Evolutionary conservation across 1,284 basidiomycete genomes (phyloP).

Genomic region (Trametes versicolor): DNA sequence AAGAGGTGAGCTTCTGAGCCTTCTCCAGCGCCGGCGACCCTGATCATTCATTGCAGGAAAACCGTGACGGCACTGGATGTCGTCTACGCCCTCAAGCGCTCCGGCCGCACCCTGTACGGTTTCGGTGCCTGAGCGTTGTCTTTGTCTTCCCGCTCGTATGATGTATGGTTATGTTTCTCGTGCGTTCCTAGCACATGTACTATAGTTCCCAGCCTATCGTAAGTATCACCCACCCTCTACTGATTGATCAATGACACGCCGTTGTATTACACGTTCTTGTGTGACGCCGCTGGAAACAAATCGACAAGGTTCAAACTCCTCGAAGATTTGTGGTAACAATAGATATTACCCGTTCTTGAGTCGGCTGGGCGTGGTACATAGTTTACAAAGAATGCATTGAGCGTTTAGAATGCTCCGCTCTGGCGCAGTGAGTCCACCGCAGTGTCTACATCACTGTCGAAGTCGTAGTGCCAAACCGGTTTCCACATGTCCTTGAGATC

Average conservation of each 20-base stretch:
- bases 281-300: background rate
- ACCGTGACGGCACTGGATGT: slow-evolving; percentile 86
- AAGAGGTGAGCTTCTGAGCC: slow-evolving; percentile 59
- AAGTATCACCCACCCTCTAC: slow-evolving; percentile 13
- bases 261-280: slow-evolving; percentile 5
- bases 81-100: slow-evolving; percentile 86
- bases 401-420: background rate
- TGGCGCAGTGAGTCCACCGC: slow-evolving; percentile 44
- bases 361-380: too few relatives aligned
- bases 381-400: too few relatives aligned
- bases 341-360: too few relatives aligned
- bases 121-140: slow-evolving; percentile 61
- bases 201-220: slow-evolving; percentile 33
- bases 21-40: background rate
- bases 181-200: slow-evolving; percentile 40
- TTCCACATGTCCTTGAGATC: slow-evolving; percentile 54
- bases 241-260: slow-evolving; percentile 29
- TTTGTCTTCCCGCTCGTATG: slow-evolving; percentile 29
- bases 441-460: slow-evolving; percentile 47
- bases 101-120: slow-evolving; percentile 83
- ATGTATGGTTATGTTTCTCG: slow-evolving; percentile 40
- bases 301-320: too few relatives aligned
- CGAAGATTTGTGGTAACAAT: too few relatives aligned
- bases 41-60: slow-evolving; percentile 51
- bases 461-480: slow-evolving; percentile 59